These are phyloP conservation scores for Ogataea nitratoaversa DNA, from an alignment of 805 yeast species.

Conservation along the genomic window DNA sequence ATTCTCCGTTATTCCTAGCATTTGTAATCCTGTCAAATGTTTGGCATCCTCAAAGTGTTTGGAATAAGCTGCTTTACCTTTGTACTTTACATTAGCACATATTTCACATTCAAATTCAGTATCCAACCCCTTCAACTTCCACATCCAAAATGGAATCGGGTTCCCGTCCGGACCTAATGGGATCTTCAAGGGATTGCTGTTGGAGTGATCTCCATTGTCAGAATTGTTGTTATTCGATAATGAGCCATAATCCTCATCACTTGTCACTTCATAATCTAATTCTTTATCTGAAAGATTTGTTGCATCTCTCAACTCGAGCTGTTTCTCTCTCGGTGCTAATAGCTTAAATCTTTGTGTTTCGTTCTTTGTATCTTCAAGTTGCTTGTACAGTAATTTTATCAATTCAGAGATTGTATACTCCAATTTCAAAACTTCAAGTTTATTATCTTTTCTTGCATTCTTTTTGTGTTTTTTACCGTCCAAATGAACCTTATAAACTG, in stretches of 20 bases:
- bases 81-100: constrained; percentile 70
- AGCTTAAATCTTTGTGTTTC: constrained; percentile 64
- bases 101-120: constrained; percentile 74
- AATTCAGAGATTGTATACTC: constrained; percentile 40
- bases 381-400: constrained; percentile 34
- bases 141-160: constrained; percentile 93
- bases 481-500: constrained; percentile 69
- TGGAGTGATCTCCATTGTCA: constrained; percentile 33
- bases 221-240: constrained; percentile 20
- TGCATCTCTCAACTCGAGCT: constrained; percentile 45
- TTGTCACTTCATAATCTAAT: constrained; percentile 14
- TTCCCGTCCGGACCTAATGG: constrained; percentile 86
- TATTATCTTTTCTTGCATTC: constrained; percentile 28
- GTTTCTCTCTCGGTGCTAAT: constrained; percentile 66
- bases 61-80: constrained; percentile 69
- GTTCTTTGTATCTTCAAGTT: constrained; percentile 46
- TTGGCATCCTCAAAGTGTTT: constrained; percentile 69
- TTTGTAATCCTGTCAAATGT: constrained; percentile 69
- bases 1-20: constrained; percentile 63
- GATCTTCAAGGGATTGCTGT: constrained; percentile 47
- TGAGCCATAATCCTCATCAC: constrained; percentile 22
- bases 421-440: constrained; percentile 3
- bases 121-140: constrained; percentile 82
- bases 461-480: constrained; percentile 71
- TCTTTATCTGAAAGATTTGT: constrained; percentile 29